Evolutionary conservation across 108 stramenopile genomes (phyloP).

Genomic region (Pseudonitzschia pungens): DNA sequence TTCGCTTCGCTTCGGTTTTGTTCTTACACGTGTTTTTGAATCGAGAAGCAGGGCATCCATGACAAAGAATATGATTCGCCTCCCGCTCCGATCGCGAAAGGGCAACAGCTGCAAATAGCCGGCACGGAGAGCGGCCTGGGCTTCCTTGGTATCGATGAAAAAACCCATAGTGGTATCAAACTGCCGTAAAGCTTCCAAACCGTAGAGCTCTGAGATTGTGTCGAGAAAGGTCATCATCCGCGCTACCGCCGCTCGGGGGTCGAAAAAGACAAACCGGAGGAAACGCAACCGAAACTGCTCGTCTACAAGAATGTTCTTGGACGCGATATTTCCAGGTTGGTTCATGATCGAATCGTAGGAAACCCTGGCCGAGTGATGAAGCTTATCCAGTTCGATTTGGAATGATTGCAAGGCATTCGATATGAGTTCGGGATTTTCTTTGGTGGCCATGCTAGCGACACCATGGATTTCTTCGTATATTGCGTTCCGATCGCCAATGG

Average conservation of each 20-base stretch:
- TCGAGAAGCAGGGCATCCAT: background rate
- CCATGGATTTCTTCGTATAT: constrained; percentile 21
- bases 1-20: background rate
- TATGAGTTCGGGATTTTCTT: constrained; percentile 9
- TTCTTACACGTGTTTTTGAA: background rate
- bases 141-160: background rate
- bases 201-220: background rate
- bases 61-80: background rate
- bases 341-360: background rate
- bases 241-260: constrained; percentile 23
- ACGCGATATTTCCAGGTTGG: background rate
- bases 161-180: background rate
- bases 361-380: background rate
- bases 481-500: background rate
- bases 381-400: background rate
- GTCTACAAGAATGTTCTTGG: background rate
- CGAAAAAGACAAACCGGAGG: constrained; percentile 36
- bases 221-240: background rate
- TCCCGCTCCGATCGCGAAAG: background rate
- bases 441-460: background rate
- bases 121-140: background rate
- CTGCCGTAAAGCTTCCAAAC: background rate
- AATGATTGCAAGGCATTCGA: background rate
- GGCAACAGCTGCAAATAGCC: constrained; percentile 10
- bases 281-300: constrained; percentile 40